Evolutionary conservation across 2,329 filamentous ascomycete genomes (phyloP), one percentile per base, ranked within the genome.

Genomic region (Endocalyx cinctus): DNA sequence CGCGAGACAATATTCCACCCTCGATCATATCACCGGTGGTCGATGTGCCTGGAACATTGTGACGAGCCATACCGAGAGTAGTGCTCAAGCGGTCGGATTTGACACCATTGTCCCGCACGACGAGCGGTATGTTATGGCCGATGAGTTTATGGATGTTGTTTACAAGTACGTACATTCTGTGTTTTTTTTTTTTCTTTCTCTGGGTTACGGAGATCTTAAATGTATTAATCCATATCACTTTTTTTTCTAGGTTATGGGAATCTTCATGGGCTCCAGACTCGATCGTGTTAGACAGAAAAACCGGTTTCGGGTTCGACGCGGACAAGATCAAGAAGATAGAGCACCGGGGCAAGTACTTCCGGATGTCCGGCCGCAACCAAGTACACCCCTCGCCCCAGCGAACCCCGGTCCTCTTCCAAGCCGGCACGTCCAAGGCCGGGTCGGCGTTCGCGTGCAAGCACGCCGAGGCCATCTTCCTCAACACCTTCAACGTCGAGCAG

Each of bases 31-130:
- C 20, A 80, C 76, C 0, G 60, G 66, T 5, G 77, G 77, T 0
- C 61, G 77, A 1, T 63, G 80, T 17, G 77, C 72, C 0, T 79
- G 77, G 78, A 82, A 82, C 40, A 78, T 82, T 12, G 78, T 82
- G 42, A 43, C 39, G 10, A 45, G 42, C 3, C 48, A 50, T 42
- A 75, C 74, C 48, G 77, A 79, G 44, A 63, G 70, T 0, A 74
- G 74, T 0, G 74, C 75, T 51, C 75, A 77, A 45, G 73, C 73
- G 1, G 75, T 79, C 32, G 75, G 74, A 0, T 45, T 77, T 2
- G 67, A 77, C n/a, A 67, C 53, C 3, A 67, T 70, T 0, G 70
- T 75, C 23, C 67, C 74, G 35, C 77, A 80, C 44, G 77, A 81
- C 25, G 66, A 78, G 48, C 65, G 76, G 17, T 80, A 80, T 37